Percentiles rank a stretch among this genome's conserved stretches.
Evolutionary conservation across 163 green algal genomes (phyloP).

Genomic region (Prototheca cutis): DNA sequence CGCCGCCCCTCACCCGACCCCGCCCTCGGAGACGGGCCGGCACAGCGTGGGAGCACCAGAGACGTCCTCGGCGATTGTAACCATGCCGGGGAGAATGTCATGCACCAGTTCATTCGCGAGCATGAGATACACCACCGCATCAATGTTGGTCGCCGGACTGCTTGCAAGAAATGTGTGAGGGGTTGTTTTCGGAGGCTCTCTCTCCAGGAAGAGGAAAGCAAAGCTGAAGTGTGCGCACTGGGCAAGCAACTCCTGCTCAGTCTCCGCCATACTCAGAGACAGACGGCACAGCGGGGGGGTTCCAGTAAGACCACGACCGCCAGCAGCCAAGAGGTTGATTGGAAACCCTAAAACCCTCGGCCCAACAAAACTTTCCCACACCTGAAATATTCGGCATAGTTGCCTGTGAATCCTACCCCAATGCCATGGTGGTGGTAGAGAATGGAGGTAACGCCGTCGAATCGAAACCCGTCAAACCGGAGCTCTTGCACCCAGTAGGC

Average conservation of each 20-base stretch:
- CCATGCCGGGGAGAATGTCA: slow-evolving; percentile 70
- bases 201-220: too few relatives aligned
- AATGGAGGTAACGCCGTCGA: slow-evolving; percentile 98
- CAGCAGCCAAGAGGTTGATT: too few relatives aligned
- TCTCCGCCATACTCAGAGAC: too few relatives aligned
- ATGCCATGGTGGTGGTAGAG: slow-evolving; percentile 99
- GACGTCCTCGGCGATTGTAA: slow-evolving; percentile 92
- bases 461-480: slow-evolving; percentile 89
- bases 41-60: slow-evolving; percentile 89
- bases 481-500: slow-evolving; percentile 97
- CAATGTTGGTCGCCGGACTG: slow-evolving; percentile 76
- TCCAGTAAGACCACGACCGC: too few relatives aligned
- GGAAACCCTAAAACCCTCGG: too few relatives aligned
- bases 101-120: slow-evolving; percentile 92
- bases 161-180: too few relatives aligned
- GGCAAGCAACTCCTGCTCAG: too few relatives aligned
- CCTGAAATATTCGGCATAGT: slow-evolving; percentile 86
- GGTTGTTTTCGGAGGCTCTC: too few relatives aligned
- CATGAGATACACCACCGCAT: slow-evolving; percentile 94
- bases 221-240: too few relatives aligned
- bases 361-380: too few relatives aligned
- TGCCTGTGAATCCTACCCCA: slow-evolving; percentile 79
- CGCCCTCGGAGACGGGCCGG: slow-evolving; percentile 76
- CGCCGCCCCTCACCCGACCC: slow-evolving; percentile 56
- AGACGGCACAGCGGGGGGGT: too few relatives aligned